These are phyloP conservation scores for Aspergillus fijiensis DNA, from an alignment of 2,329 filamentous ascomycete genomes.

Conservation along the genomic window DNA sequence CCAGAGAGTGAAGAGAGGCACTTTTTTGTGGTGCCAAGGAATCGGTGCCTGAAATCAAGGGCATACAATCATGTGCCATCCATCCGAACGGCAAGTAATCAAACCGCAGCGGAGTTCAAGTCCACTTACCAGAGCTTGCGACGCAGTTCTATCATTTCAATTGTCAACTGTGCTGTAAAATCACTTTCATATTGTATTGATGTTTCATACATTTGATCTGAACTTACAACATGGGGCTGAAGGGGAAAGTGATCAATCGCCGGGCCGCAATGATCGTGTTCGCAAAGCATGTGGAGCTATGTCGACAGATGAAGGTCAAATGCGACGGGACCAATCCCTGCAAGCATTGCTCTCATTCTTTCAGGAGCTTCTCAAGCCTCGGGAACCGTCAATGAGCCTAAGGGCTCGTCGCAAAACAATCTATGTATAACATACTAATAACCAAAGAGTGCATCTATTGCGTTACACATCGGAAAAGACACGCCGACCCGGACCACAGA, in stretches of 20 bases:
- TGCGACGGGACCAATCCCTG: slow-evolving; percentile 6
- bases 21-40: not conserved
- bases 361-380: not conserved
- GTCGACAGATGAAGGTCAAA: slow-evolving; percentile 15
- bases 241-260: not conserved
- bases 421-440: not conserved
- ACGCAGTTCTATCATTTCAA: not conserved
- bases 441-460: slow-evolving; percentile 10
- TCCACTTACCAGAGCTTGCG: not conserved
- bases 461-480: slow-evolving; percentile 7
- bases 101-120: not conserved
- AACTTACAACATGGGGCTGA: not conserved
- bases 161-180: not conserved
- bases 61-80: not conserved
- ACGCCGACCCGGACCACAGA: slow-evolving; percentile 2
- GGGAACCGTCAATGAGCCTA: not conserved
- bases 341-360: slow-evolving; percentile 6
- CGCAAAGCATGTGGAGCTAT: slow-evolving; percentile 9
- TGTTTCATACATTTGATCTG: not conserved
- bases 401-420: not conserved
- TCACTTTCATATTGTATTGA: not conserved
- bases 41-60: not conserved
- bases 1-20: not conserved
- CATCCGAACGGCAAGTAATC: not conserved
- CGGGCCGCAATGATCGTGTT: not conserved